These are phyloP conservation scores for Brassica hybrid DNA, from an alignment of 441 rosid genomes.

Conservation along the genomic window DNA sequence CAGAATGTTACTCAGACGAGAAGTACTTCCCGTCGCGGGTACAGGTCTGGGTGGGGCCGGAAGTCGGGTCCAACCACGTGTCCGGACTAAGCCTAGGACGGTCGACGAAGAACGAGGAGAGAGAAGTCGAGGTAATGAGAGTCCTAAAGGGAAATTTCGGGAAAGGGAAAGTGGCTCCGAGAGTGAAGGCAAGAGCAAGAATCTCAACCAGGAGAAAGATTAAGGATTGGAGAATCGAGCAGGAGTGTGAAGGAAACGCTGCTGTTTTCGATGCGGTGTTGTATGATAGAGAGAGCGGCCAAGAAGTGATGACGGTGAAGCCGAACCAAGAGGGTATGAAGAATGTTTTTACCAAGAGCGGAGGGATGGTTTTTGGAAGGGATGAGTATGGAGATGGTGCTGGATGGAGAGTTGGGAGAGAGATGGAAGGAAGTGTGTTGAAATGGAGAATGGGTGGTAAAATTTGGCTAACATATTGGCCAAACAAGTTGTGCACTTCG, in stretches of 20 bases:
- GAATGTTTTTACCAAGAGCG: conserved; percentile 65
- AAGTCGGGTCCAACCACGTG: conserved; percentile 72
- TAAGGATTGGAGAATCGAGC: conserved; percentile 87
- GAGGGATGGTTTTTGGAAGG: conserved; percentile 75
- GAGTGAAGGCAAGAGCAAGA: conserved; percentile 60
- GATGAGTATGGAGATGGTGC: conserved; percentile 75
- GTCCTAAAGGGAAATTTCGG: conserved; percentile 45
- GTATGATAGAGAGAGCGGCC: conserved; percentile 56
- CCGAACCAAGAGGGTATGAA: conserved; percentile 37
- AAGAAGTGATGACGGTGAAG: conserved; percentile 48
- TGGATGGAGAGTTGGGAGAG: conserved; percentile 82
- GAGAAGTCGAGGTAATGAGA: conserved; percentile 48
- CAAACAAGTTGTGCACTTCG: conserved; percentile 54
- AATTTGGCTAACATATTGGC: conserved; percentile 77
- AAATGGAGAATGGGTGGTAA: conserved; percentile 90
- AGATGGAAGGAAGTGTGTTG: conserved; percentile 91
- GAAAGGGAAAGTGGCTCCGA: conserved; percentile 47
- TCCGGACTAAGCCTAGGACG: conserved; percentile 70
- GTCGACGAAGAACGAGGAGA: conserved; percentile 63
- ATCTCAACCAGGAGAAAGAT: conserved; percentile 57
- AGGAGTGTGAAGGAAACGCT: conserved; percentile 79
- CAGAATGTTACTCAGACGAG: conserved; percentile 47
- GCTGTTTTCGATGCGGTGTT: conserved; percentile 73
- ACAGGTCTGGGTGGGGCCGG: conserved; percentile 84
- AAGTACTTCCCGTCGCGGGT: conserved; percentile 69